Evolutionary conservation across 73 alveolate species (phyloP).

Genomic region (Symbiodinium natans): DNA sequence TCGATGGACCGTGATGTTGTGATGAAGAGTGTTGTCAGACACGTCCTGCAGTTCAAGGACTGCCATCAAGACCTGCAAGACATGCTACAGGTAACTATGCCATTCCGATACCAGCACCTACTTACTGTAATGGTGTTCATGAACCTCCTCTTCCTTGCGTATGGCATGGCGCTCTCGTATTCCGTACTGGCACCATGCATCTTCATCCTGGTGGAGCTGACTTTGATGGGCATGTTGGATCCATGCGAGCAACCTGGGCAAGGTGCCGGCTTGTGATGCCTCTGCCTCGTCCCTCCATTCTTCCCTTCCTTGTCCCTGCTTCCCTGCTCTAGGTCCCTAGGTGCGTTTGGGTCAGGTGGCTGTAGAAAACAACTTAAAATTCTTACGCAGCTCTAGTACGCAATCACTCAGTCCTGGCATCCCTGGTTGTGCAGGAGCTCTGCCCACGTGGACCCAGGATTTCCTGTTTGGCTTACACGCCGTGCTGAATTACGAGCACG

Average conservation of each 20-base stretch:
- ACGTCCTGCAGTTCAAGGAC: slow-evolving; percentile 9
- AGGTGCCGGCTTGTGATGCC: not conserved
- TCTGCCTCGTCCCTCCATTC: not conserved
- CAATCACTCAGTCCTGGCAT: no score
- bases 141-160: slow-evolving; percentile 33
- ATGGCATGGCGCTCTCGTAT: slow-evolving; percentile 47
- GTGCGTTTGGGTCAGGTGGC: not conserved
- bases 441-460: slow-evolving; percentile 37
- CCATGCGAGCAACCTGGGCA: not conserved
- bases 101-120: slow-evolving; percentile 55
- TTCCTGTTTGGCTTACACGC: slow-evolving; percentile 62
- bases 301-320: not conserved
- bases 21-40: not conserved
- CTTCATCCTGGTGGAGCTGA: slow-evolving; percentile 18
- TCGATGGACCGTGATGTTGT: not conserved
- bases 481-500: slow-evolving; percentile 66
- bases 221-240: slow-evolving; percentile 72
- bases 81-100: not conserved
- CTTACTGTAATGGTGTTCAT: slow-evolving; percentile 45
- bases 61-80: slow-evolving; percentile 49
- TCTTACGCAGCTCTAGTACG: no score
- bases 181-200: slow-evolving; percentile 33
- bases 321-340: not conserved
- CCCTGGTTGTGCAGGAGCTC: not conserved
- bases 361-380: no score